Base-by-base conservation (phyloP, 2,329 filamentous ascomycete genomes). In the Claviceps pazoutovae region DNA sequence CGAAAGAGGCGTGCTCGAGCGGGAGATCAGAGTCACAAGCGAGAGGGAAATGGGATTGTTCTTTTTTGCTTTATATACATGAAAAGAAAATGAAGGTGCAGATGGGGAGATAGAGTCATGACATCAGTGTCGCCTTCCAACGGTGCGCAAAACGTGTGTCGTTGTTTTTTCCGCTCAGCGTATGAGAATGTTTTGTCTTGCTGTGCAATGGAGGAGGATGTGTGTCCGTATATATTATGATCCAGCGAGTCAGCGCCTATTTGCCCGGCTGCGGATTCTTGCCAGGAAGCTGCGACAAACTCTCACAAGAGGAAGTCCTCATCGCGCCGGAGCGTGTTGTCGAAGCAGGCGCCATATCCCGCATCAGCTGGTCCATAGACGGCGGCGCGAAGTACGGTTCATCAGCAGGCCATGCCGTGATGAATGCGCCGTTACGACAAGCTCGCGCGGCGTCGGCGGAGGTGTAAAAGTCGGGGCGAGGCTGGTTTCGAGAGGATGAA, bases 371-470 rank as follows among this genome's bases (percentile, higher is more conserved):
- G 47, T 48, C 51, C 30, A 52, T 39, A 46, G 49, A 26, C 21
- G 49, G 53, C 42, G 52, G 56, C 19, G 36, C 42, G 36, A 51
- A 36, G 39, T 57, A 59, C 4, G 57, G 55, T 55, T 64, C 60
- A 41, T 61, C 60, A 21, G 56, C 48, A 0, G 62, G 62, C 63
- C 62, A 63, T 26, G 62, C 60, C 14, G 57, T 57, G 23, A 64
- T 54, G 34, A 54, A 60, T 17, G 62, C 62, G 44, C 62, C 62
- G 26, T 51, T 51, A 13, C 52, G 54, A 11, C 56, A 50, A 30
- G 56, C 59, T 11, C 53, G 46, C 8, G 59, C 62, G 4, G 62
- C 62, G 11, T 61, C 57, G 26, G 52, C 42, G 11, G 61, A 54
- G 13, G 61, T 58, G 50, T 64, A 64, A 2, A 54, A 50, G 37